Evolutionary conservation across 1,284 basidiomycete genomes (phyloP).

Genomic region (Cutaneotrichosporon cutaneum): DNA sequence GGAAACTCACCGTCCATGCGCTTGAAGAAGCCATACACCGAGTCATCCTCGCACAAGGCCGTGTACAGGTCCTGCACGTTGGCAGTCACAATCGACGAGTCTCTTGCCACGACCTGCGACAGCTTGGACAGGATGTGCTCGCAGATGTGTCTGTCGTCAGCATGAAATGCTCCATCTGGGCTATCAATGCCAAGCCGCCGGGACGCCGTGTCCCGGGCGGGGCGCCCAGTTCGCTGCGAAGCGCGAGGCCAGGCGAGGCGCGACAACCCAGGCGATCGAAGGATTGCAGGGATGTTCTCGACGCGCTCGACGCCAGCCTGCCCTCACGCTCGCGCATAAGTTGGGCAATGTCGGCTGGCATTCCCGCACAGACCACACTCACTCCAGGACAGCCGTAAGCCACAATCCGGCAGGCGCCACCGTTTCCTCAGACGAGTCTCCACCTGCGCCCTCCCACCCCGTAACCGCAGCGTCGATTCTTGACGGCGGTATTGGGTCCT

Average conservation of each 20-base stretch:
- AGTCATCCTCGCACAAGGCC: conserved; percentile 81
- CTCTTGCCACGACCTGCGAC: conserved; percentile 75
- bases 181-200: background rate
- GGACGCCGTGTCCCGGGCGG: no score
- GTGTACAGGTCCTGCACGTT: conserved; percentile 76
- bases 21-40: conserved; percentile 77
- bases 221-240: background rate
- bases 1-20: conserved; percentile 70
- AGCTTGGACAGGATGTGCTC: conserved; percentile 68
- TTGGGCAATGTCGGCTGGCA: background rate
- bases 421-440: conserved; percentile 41
- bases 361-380: conserved; percentile 50
- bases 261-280: background rate
- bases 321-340: background rate
- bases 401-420: conserved; percentile 81
- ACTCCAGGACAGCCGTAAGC: conserved; percentile 90
- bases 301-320: background rate
- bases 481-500: conserved; percentile 4
- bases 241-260: background rate
- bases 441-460: conserved; percentile 42
- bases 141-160: conserved; percentile 61
- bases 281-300: background rate
- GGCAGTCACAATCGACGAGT: conserved; percentile 68
- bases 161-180: background rate
- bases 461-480: background rate